Percentiles rank a stretch among this genome's conserved stretches.
Evolutionary conservation across 768 basidiomycete species (phyloP).

Genomic region (Pleurotus sapidus): DNA sequence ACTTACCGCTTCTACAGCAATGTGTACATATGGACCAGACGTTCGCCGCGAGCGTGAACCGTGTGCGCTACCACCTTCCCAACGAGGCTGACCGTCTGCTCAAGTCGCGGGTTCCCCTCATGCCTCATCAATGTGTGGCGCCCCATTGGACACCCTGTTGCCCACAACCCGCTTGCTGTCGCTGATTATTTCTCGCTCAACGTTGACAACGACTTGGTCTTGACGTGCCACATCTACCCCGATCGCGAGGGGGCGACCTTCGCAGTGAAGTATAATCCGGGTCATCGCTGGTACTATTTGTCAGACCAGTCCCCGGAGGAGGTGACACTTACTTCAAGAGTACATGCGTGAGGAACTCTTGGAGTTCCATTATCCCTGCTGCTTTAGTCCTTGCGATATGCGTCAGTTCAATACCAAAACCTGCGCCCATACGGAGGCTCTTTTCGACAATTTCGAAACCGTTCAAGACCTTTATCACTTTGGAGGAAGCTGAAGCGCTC

Average conservation of each 20-base stretch:
- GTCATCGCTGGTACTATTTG: no score
- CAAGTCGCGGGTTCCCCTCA: conserved; percentile 37
- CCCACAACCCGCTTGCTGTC: conserved; percentile 36
- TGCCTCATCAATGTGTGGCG: conserved; percentile 49
- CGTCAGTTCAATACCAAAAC: no score
- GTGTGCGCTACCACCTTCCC: conserved; percentile 38
- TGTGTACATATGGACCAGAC: conserved; percentile 41
- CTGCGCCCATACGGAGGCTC: no score
- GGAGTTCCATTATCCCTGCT: no score
- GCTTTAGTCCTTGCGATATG: no score
- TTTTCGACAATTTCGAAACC: no score
- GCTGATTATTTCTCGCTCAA: conserved; percentile 40
- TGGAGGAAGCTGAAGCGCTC: no score
- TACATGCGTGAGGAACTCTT: no score
- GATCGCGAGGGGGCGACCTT: conserved; percentile 36
- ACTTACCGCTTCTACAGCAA: conserved; percentile 2
- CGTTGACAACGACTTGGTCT: conserved; percentile 25
- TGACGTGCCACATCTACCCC: conserved; percentile 28
- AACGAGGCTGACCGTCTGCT: conserved; percentile 31
- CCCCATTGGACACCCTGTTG: conserved; percentile 34
- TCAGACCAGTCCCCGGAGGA: no score
- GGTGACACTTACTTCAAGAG: no score
- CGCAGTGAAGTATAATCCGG: conserved; percentile 26
- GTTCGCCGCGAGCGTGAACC: conserved; percentile 24
- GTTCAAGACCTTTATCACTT: no score